These are phyloP conservation scores for Zygnema circumcarinatum DNA, from an alignment of 139 green algal genomes.

Conservation along the genomic window DNA sequence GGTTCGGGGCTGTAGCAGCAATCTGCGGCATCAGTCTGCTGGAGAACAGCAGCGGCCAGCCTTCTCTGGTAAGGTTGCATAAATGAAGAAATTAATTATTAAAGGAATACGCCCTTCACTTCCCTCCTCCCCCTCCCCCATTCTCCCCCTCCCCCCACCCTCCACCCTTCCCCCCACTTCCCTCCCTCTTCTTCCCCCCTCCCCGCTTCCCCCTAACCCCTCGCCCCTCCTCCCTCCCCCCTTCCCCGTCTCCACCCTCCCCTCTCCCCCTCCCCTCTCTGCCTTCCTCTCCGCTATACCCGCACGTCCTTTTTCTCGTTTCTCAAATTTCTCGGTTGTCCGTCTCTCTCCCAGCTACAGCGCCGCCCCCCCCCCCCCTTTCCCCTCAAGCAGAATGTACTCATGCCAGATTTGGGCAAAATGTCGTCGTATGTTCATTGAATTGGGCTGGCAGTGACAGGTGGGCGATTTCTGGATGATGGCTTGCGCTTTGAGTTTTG, in stretches of 20 bases:
- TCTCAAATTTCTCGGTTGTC: background rate
- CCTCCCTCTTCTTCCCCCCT: background rate
- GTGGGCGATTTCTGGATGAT: constrained; percentile 67
- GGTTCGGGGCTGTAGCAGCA: constrained; percentile 67
- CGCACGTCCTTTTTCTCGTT: background rate
- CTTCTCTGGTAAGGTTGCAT: constrained; percentile 63
- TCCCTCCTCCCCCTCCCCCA: background rate
- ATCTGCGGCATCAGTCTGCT: constrained; percentile 75
- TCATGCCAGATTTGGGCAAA: background rate
- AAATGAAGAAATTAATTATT: constrained; percentile 68
- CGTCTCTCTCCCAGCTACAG: background rate
- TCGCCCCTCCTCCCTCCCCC: background rate
- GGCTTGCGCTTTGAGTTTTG: constrained; percentile 72
- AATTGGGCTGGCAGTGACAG: background rate
- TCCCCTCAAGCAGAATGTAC: background rate
- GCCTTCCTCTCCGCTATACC: background rate
- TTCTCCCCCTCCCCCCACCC: background rate
- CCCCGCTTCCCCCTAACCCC: background rate
- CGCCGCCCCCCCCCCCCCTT: background rate
- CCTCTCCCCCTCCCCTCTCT: constrained; percentile 1
- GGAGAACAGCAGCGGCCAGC: constrained; percentile 55
- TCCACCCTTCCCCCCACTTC: background rate
- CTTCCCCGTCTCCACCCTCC: background rate
- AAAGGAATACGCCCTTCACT: background rate
- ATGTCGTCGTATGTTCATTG: background rate